Percentiles rank a stretch among this genome's conserved stretches.
phyloP scores from a whole-genome alignment of 1,284 basidiomycete species.

The Blastosporella zonata region DNA sequence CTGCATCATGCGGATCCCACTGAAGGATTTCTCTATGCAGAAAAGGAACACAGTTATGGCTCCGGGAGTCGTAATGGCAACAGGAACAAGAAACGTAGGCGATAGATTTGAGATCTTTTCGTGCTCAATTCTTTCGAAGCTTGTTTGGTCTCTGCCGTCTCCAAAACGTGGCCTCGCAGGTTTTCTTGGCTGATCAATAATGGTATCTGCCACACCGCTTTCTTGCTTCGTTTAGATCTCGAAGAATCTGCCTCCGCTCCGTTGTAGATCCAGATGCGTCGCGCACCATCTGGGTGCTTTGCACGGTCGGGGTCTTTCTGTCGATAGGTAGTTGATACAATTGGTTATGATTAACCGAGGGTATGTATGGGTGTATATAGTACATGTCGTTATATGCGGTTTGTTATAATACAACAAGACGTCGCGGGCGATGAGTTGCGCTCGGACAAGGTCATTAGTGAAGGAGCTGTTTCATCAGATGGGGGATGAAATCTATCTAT shows the following conservation, averaged over 20 bases:
- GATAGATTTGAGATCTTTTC: conserved; percentile 10
- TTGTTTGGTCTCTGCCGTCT: not conserved
- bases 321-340: not conserved
- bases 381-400: not conserved
- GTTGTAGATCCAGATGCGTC: not conserved
- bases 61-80: conserved; percentile 14
- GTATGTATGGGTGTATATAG: not conserved
- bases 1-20: conserved; percentile 22
- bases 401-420: conserved; percentile 1
- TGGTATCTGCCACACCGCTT: not conserved
- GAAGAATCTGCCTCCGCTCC: not conserved
- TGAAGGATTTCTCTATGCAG: conserved; percentile 22
- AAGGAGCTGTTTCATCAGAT: not conserved
- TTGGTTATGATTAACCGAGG: not conserved
- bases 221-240: conserved; percentile 1
- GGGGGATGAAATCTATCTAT: not conserved
- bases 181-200: conserved; percentile 1
- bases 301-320: too few relatives aligned
- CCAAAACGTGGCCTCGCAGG: not conserved
- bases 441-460: not conserved
- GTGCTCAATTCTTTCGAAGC: conserved; percentile 1
- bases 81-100: conserved; percentile 18
- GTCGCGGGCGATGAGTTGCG: not conserved
- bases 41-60: conserved; percentile 4
- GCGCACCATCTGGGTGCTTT: not conserved